These are phyloP conservation scores for Neurospora cerealis DNA, from an alignment of 495 filamentous ascomycete species.

Conservation along the genomic window DNA sequence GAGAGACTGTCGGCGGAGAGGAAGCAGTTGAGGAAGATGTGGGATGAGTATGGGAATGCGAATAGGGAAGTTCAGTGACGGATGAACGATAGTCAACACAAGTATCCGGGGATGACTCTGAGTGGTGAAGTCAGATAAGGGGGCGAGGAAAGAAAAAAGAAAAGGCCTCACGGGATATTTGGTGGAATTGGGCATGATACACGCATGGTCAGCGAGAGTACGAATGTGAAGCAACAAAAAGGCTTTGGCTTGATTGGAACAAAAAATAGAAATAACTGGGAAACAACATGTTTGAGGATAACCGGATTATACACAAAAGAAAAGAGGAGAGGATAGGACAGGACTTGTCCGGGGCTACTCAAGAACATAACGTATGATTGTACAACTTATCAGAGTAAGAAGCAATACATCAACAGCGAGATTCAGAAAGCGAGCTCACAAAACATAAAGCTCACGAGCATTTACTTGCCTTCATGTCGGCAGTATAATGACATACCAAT, in stretches of 20 bases:
- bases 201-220: background rate
- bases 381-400: background rate
- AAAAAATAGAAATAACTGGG: background rate
- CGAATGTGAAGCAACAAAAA: background rate
- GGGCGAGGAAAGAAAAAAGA: no score
- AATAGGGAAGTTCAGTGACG: background rate
- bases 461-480: no score
- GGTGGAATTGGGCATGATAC: background rate
- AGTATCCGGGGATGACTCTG: no score
- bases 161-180: background rate
- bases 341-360: background rate
- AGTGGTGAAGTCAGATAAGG: no score
- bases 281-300: background rate
- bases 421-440: no score
- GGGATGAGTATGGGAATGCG: constrained; percentile 1
- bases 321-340: background rate
- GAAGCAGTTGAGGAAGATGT: constrained; percentile 5
- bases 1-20: constrained; percentile 7
- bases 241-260: background rate
- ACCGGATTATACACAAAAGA: background rate
- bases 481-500: no score
- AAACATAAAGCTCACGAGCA: no score
- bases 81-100: no score
- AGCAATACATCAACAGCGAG: background rate
- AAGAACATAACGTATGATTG: background rate